Evolutionary conservation across 441 rosid genomes (phyloP).

Genomic region (Populus hybrid): DNA sequence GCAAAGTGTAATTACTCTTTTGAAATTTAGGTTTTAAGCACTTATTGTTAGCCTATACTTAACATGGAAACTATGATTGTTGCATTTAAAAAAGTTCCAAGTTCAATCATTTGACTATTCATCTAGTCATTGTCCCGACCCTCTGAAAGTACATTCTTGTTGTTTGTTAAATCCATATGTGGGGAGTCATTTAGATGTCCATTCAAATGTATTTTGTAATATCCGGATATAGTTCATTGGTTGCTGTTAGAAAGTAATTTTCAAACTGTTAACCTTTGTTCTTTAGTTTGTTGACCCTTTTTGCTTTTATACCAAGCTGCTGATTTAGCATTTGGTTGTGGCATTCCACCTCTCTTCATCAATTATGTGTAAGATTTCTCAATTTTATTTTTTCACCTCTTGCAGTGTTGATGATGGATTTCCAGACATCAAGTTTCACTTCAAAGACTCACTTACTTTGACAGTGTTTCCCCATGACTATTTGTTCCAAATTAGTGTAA

Average conservation of each 20-base stretch:
- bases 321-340: not conserved
- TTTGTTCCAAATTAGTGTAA: conserved; percentile 61
- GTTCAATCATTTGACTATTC: not conserved
- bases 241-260: not conserved
- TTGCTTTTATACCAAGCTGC: not conserved
- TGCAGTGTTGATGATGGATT: conserved; percentile 79
- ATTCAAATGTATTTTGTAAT: not conserved
- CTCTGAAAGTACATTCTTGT: not conserved
- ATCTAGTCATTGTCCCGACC: not conserved
- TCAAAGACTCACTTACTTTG: conserved; percentile 60
- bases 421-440: conserved; percentile 68
- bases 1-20: conserved; percentile 16
- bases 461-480: conserved; percentile 71
- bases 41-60: not conserved
- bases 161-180: not conserved
- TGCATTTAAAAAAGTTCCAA: not conserved
- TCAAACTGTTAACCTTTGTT: not conserved
- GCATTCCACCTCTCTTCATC: not conserved
- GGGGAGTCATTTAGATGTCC: not conserved
- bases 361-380: not conserved
- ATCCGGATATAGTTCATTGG: not conserved
- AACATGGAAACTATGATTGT: not conserved
- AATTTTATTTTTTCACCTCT: conserved; percentile 19
- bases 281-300: not conserved
- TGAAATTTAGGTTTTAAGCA: conserved; percentile 4